A percentile compares a stretch with the other conserved stretches of the same genome.
These are phyloP conservation scores for Metarhizium brunneum DNA, from an alignment of 2,329 filamentous ascomycete genomes.

Conservation along the genomic window DNA sequence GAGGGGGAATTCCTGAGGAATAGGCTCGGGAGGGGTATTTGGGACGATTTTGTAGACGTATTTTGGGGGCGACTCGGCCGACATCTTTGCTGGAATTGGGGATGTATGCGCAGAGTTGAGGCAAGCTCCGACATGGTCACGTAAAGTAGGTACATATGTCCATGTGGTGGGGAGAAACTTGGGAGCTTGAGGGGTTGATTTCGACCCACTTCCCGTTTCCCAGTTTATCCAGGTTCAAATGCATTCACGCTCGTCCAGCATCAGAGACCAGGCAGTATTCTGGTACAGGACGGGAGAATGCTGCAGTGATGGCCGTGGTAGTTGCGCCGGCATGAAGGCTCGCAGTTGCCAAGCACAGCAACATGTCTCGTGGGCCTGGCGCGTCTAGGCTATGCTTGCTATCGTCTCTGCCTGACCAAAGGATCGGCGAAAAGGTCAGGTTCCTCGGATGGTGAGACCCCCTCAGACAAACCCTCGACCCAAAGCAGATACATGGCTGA, in stretches of 20 bases:
- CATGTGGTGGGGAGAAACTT: too few species aligned
- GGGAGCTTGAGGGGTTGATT: too few species aligned
- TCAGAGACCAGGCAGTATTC: too few species aligned
- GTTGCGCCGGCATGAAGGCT: not conserved
- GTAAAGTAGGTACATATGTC: too few species aligned
- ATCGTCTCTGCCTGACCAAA: conserved; percentile 42
- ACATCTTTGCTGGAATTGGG: not conserved
- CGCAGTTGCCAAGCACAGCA: not conserved
- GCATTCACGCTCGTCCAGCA: not conserved
- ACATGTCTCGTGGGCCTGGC: conserved; percentile 49
- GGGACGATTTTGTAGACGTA: conserved; percentile 55
- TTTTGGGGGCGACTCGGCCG: conserved; percentile 18
- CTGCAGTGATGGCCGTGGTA: not conserved
- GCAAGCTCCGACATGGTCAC: too few species aligned
- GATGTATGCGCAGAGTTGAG: too few species aligned
- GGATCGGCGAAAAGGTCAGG: conserved; percentile 68
- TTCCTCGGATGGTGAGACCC: conserved; percentile 80
- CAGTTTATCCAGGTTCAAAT: too few species aligned
- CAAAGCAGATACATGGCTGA: not conserved
- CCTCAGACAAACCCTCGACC: not conserved
- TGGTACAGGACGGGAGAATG: not conserved
- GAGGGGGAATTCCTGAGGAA: conserved; percentile 45
- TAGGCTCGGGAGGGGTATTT: conserved; percentile 38
- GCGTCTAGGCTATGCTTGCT: conserved; percentile 59
- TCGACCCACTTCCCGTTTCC: too few species aligned